Evolutionary conservation across 1,139 yeast genomes (phyloP).

Genomic region (Meyerozyma sp.): DNA sequence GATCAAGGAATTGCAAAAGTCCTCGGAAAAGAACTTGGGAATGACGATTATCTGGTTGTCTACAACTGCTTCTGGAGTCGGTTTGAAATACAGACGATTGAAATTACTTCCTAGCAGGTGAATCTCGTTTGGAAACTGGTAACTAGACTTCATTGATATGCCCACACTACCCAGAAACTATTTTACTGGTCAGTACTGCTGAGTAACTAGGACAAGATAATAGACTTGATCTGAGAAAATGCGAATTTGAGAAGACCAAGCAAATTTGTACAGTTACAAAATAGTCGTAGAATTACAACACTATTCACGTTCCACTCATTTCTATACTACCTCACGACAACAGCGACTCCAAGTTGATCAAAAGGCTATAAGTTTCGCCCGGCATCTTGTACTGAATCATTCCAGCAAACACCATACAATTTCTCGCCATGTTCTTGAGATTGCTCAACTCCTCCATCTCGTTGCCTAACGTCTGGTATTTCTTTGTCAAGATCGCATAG

Average conservation of each 20-base stretch:
- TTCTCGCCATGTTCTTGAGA: constrained; percentile 66
- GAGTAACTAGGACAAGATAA: neutral
- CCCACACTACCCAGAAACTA: no score
- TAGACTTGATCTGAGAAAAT: neutral
- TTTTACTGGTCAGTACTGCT: neutral
- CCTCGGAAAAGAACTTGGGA: constrained; percentile 36
- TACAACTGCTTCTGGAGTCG: constrained; percentile 25
- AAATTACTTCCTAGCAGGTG: neutral
- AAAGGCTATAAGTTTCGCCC: constrained; percentile 73
- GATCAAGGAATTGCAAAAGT: constrained; percentile 42
- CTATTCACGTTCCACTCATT: no score
- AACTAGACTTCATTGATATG: neutral
- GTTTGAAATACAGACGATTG: constrained; percentile 22
- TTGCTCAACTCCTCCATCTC: constrained; percentile 49
- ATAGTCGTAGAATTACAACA: no score
- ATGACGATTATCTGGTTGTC: constrained; percentile 45
- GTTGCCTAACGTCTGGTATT: constrained; percentile 46
- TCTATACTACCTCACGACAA: constrained; percentile 7
- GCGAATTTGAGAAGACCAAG: neutral
- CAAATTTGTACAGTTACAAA: neutral
- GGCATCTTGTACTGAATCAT: constrained; percentile 96
- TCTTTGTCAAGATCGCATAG: constrained; percentile 40
- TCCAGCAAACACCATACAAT: constrained; percentile 93
- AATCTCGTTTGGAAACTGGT: neutral
- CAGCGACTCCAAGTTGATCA: constrained; percentile 66